A percentile compares a stretch with the other conserved stretches of the same genome.
Evolutionary conservation across 1,284 basidiomycete species (phyloP).

Genomic region (Austroboletus olivaceoglutinosus): DNA sequence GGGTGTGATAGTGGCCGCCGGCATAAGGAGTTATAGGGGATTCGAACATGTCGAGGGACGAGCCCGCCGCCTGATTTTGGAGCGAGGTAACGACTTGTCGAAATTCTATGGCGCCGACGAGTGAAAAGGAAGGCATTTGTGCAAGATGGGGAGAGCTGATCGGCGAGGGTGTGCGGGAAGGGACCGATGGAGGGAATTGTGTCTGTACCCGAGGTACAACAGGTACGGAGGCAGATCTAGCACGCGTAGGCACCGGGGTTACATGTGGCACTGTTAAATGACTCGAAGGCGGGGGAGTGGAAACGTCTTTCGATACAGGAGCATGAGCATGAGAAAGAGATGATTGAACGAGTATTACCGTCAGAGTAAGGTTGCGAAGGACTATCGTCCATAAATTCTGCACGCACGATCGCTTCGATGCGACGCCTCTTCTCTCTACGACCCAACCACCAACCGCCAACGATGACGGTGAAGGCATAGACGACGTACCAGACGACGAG

Average conservation of each 20-base stretch:
- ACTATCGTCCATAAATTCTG: slow-evolving; percentile 59
- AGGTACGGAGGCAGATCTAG: slow-evolving; percentile 38
- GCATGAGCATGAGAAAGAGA: slow-evolving; percentile 11
- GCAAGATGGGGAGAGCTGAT: slow-evolving; percentile 34
- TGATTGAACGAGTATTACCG: slow-evolving; percentile 41
- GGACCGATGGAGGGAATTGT: slow-evolving; percentile 37
- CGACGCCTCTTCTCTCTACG: slow-evolving; percentile 46
- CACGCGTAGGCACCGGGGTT: slow-evolving; percentile 33
- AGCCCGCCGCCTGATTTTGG: slow-evolving; percentile 57
- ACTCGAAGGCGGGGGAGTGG: slow-evolving; percentile 1
- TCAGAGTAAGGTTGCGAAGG: slow-evolving; percentile 54
- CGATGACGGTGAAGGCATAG: slow-evolving; percentile 79
- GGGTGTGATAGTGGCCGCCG: slow-evolving; percentile 66
- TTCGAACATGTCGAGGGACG: slow-evolving; percentile 63
- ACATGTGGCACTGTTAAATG: slow-evolving; percentile 15
- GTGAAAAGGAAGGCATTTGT: slow-evolving; percentile 80
- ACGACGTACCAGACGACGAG: slow-evolving; percentile 76
- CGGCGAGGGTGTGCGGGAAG: slow-evolving; percentile 39
- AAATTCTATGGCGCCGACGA: slow-evolving; percentile 93
- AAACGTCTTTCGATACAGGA: slow-evolving; percentile 20
- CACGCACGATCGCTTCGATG: slow-evolving; percentile 53
- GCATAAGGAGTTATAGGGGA: slow-evolving; percentile 68
- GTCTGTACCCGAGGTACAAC: slow-evolving; percentile 41
- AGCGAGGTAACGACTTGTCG: slow-evolving; percentile 84
- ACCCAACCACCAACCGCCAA: slow-evolving; percentile 75